These are phyloP conservation scores for Trametes elegans DNA, from an alignment of 768 basidiomycete species.

Conservation along the genomic window DNA sequence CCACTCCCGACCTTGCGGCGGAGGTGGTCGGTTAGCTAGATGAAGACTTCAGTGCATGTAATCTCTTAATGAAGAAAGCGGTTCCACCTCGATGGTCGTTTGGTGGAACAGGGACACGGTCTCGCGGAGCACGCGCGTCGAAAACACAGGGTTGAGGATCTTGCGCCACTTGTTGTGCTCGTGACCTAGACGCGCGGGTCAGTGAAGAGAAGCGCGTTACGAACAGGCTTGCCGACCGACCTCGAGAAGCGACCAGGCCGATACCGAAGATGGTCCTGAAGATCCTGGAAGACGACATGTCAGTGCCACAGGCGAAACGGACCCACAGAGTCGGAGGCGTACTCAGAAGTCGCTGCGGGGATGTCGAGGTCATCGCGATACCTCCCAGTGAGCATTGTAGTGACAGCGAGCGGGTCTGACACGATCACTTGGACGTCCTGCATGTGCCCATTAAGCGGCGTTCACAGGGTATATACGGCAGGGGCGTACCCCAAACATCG, in stretches of 20 bases:
- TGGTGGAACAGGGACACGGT: not conserved
- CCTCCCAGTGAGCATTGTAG: not conserved
- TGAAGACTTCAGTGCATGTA: not conserved
- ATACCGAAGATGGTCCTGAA: conserved; percentile 2
- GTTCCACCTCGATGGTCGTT: not conserved
- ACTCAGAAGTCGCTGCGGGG: not conserved
- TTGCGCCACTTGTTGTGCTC: conserved; percentile 9
- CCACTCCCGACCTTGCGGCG: not conserved
- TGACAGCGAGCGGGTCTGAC: not conserved
- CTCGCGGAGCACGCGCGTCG: not conserved
- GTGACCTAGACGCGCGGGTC: not conserved
- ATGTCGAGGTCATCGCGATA: not conserved
- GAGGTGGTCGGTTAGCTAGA: not conserved
- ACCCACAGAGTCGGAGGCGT: not conserved
- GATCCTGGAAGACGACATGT: not conserved
- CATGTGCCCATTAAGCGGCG: not conserved
- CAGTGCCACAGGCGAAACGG: not conserved
- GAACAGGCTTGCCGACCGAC: not conserved
- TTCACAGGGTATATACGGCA: not conserved
- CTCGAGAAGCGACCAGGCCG: not conserved
- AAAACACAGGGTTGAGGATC: conserved; percentile 4
- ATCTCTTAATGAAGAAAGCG: not conserved
- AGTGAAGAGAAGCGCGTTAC: not conserved
- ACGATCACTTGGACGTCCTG: not conserved
- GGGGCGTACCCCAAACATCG: not conserved